Conservation (phyloP, 2,329 filamentous ascomycete species). For the Mariannaea elegans region DNA sequence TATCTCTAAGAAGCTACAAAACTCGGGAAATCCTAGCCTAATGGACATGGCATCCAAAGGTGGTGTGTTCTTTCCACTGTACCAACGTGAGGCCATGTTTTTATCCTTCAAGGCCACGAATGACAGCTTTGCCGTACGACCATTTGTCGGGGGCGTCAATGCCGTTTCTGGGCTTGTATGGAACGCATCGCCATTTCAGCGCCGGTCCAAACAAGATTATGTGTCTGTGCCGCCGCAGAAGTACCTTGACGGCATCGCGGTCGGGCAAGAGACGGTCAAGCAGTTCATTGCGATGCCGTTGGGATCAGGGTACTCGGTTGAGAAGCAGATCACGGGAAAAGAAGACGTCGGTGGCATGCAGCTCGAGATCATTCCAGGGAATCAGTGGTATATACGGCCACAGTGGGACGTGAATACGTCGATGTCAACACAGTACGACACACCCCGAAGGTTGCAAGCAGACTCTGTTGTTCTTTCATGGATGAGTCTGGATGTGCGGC, state of each 20-base stretch:
- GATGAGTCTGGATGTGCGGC: too few relatives aligned
- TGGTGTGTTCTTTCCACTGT: slow-evolving; percentile 22
- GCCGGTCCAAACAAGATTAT: slow-evolving; percentile 7
- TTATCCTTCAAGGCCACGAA: slow-evolving; percentile 12
- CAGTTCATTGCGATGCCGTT: slow-evolving; percentile 25
- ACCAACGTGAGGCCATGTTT: slow-evolving; percentile 22
- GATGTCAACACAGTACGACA: too few relatives aligned
- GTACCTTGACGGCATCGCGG: slow-evolving; percentile 17
- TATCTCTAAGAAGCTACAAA: slow-evolving; percentile 5
- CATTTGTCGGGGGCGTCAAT: slow-evolving; percentile 16
- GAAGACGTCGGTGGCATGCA: slow-evolving; percentile 16
- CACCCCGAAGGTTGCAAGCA: background rate
- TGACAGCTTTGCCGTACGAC: slow-evolving; percentile 8
- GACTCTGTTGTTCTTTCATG: background rate
- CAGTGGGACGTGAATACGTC: too few relatives aligned
- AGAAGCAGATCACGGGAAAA: slow-evolving; percentile 19
- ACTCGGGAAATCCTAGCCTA: slow-evolving; percentile 9
- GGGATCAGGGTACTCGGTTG: slow-evolving; percentile 20
- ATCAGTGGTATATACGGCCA: slow-evolving; percentile 7
- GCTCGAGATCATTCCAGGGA: slow-evolving; percentile 15
- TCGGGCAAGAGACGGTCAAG: slow-evolving; percentile 5
- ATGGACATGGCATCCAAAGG: slow-evolving; percentile 19
- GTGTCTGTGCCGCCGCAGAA: slow-evolving; percentile 10
- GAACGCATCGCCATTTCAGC: background rate
- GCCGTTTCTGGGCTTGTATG: slow-evolving; percentile 13